Evolutionary conservation across 768 basidiomycete genomes (phyloP), one percentile per base, ranked within the genome.

Genomic region (Pholiota molesta): DNA sequence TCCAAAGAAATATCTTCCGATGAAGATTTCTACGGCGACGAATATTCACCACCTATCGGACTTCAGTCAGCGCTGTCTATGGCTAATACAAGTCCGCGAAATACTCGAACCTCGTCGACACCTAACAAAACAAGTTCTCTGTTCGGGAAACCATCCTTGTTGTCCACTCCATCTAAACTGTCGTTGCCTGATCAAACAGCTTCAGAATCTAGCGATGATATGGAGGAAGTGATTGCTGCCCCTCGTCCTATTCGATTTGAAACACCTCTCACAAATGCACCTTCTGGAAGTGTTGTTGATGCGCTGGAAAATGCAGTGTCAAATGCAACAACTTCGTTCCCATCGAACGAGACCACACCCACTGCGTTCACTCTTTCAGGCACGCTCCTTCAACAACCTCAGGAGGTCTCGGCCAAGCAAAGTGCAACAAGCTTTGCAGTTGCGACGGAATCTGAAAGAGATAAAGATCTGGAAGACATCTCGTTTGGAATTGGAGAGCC

Each of bases 61-160:
- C 74, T 91, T n/a, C 87, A 87, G 66, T 89, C 88, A 1, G 86
- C 83, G 1, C 72, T 92, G 29, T 81, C 89, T 10, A 85, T 92
- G 45, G 91, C 85, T 17, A 87, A 87, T 56, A 81, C 88, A 8
- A 80, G 80, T 5, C 78, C 79, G 14, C 72, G 31, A n/a, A 45
- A 19, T 19, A 53, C 73, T 26, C 73, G 71, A 10, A 47, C 65
- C 1, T 64, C 65, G 8, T 60, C 65, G 16, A 66, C 66, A 17
- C 64, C 64, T n/a, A 37, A 64, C 8, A 63, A 63, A 52, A 19
- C 44, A 26, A 39, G 37, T 14, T 67, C 70, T n/a, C 39, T 70
- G 13, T 78, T 77, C 61, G 74, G 76, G 11, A 64, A 64, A 52
- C 72, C 75, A 17, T 64, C 69, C 8, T 21, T 59, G 16, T n/a